Conservation (phyloP, 2,329 filamentous ascomycete genomes). For the Corniculantispora saksenae region DNA sequence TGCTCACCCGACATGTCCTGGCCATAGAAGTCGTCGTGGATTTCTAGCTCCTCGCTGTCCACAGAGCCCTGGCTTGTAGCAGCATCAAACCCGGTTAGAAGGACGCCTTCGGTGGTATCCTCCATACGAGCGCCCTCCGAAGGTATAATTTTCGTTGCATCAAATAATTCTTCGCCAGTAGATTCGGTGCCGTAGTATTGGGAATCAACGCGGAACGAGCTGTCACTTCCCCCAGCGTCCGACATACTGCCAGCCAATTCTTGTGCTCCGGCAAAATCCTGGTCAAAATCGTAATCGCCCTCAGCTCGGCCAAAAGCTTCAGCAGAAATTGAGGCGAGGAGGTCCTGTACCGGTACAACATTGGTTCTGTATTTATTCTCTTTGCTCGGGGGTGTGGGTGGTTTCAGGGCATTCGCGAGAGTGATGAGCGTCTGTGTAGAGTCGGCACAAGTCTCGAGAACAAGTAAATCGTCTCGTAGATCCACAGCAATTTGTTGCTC, state of each 20-base stretch:
- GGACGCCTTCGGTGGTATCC: conserved; percentile 38
- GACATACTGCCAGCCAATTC: conserved; percentile 46
- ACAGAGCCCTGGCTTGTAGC: conserved; percentile 41
- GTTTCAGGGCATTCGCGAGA: conserved; percentile 76
- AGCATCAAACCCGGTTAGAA: conserved; percentile 36
- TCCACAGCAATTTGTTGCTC: conserved; percentile 76
- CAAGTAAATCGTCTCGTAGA: conserved; percentile 79
- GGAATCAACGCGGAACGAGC: conserved; percentile 42
- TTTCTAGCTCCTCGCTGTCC: conserved; percentile 64
- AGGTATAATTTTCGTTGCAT: conserved; percentile 40
- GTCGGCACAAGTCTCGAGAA: conserved; percentile 94
- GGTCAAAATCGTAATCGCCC: conserved; percentile 63
- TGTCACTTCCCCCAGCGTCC: conserved; percentile 35
- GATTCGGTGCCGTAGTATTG: conserved; percentile 49
- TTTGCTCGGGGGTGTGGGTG: conserved; percentile 79
- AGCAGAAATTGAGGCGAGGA: conserved; percentile 86
- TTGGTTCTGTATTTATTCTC: conserved; percentile 85
- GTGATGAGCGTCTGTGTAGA: conserved; percentile 90
- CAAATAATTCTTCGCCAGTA: conserved; percentile 50
- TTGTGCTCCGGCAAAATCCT: conserved; percentile 59
- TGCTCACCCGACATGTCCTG: conserved; percentile 60
- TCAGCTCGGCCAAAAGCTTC: conserved; percentile 72
- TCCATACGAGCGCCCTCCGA: conserved; percentile 35
- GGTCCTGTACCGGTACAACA: conserved; percentile 80
- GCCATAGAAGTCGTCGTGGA: conserved; percentile 78